Base-by-base conservation (phyloP, 2,329 filamentous ascomycete species). In the Daldinia sp. region DNA sequence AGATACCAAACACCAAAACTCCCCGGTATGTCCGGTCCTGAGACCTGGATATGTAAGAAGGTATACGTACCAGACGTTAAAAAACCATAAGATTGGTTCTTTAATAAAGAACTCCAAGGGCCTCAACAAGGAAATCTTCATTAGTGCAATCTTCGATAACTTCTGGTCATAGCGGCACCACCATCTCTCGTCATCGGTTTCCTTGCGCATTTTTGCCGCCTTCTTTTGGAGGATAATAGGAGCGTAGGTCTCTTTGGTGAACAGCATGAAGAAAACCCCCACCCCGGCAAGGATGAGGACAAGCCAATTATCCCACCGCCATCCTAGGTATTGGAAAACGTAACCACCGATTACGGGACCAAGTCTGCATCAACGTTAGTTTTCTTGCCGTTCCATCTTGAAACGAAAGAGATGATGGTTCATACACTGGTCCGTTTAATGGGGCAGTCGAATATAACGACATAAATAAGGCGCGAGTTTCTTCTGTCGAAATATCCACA, bases 231-330 rank as follows among this genome's bases (percentile, higher is more conserved):
- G 79, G 21, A 95, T 83, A 0, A 82, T 82, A 1, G 92, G 92
- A 0, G 87, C 85, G 70, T 96, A 96, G 0, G 92, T 94, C 77
- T 96, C 93, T 64, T 85, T 85, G 48, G 91, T 81, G 1, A 85
- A 80, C 1, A 81, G 73, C 68, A 92, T 84, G 67, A 89, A 77
- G 17, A 83, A 64, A 58, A 88, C 84, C 0, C 86, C 87, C 0
- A 84, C 81, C 0, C 85, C 91, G 0, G 85, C 85, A 8, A 92
- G 82, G 52, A 96, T 94, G 71, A 94, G 78, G 7, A 89, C 85
- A 17, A 95, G 82, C 90, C 92, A 96, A 72, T 91, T 91, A 34
- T 89, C 90, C 92, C 93, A 97, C 27, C 93, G 81, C 94, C 94
- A 97, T 9, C 92, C 93, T 2, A 95, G 80, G 66, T 90, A 87